Base-by-base conservation (phyloP, 306 rosid genomes). In the Vigna reflexopilosa region DNA sequence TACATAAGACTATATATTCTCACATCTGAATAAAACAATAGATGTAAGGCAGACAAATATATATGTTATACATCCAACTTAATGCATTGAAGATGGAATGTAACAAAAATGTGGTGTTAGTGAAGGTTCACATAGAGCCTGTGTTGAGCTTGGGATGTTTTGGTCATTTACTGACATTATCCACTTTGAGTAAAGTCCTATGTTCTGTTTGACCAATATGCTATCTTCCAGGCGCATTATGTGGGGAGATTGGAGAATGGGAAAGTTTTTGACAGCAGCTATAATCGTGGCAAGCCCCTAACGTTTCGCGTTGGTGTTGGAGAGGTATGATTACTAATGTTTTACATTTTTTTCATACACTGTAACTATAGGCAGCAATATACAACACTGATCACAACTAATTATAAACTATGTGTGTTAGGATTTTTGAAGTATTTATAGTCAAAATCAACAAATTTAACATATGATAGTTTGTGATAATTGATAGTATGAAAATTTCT, bases 201-300 rank as follows among this genome's bases (percentile, higher is more conserved):
- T 65, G 70, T 65, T 38, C 11, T 40, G 51, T 28, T 74, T 61
- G 65, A 44, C 36, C 64, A 63, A 44, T 14, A 24, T 58, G 15
- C 54, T 45, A 22, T 15, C 42, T 68, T 68, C 52, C 57, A 68
- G 95, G 98, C 97, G 56, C 97, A 94, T 78, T 94, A 92, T 65
- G 89, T 89, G 8, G 98, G 98, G 82, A 94, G 77, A 85, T 75
- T 94, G 88, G 98, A 94, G 85, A 89, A 87, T 79, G 98, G 98
- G 54, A 92, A 87, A 85, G 83, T 90, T 51, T 94, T 94, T 2
- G 98, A 94, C 48, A 92, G 98, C 90, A 94, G 98, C 86, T 94
- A 94, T 52, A 78, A 88, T 83, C 97, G 98, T 20, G 98, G 98
- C 77, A 85, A 84, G 81, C 98, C 98, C 4, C 93, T 94, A 38